A percentile compares a stretch with the other conserved stretches of the same genome.
These are phyloP conservation scores for Adenanthera pavonina DNA, from an alignment of 306 rosid genomes.

Conservation along the genomic window DNA sequence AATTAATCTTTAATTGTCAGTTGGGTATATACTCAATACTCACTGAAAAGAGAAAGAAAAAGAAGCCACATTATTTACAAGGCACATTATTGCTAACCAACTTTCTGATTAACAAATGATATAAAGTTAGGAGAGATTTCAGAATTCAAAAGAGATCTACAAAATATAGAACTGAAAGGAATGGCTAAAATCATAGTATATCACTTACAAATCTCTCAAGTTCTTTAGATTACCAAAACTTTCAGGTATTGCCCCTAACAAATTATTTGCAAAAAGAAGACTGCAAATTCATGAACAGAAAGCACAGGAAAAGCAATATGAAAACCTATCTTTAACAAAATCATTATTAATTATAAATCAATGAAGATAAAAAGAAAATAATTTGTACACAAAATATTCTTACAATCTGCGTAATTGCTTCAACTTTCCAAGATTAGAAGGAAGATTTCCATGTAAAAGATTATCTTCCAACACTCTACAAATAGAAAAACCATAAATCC, in stretches of 20 bases:
- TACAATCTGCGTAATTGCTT: constrained; percentile 64
- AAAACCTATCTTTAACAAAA: neutral
- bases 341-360: neutral
- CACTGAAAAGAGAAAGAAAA: no score
- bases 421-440: constrained; percentile 64
- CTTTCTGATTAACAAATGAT: no score
- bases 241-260: constrained; percentile 69
- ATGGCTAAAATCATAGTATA: neutral
- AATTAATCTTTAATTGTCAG: no score
- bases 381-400: constrained; percentile 25
- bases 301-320: neutral
- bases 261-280: constrained; percentile 65
- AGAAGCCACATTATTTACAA: no score
- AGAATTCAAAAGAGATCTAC: constrained; percentile 2
- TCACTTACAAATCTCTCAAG: constrained; percentile 69
- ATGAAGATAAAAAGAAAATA: neutral
- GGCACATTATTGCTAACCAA: no score
- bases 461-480: constrained; percentile 70
- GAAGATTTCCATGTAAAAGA: constrained; percentile 66
- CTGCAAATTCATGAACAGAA: constrained; percentile 47
- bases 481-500: constrained; percentile 23
- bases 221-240: constrained; percentile 59
- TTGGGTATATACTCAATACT: no score
- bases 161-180: neutral
- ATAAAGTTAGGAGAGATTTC: constrained; percentile 6